These are phyloP conservation scores for Ilyonectria mors-panacis DNA, from an alignment of 2,329 filamentous ascomycete genomes.

Conservation along the genomic window DNA sequence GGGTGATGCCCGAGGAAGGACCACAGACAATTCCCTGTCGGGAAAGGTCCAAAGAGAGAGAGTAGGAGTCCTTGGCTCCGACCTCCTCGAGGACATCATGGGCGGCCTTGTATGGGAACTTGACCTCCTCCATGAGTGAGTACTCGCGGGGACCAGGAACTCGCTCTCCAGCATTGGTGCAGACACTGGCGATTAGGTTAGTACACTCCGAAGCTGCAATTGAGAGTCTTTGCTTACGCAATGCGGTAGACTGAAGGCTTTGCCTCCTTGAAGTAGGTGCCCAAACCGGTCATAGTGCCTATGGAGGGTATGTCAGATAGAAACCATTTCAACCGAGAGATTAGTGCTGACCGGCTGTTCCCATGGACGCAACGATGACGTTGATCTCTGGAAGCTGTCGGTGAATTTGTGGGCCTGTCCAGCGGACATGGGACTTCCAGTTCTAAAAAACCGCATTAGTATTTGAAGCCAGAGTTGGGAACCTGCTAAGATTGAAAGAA, in stretches of 20 bases:
- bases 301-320: neutral
- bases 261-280: slow-evolving; percentile 64
- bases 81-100: slow-evolving; percentile 71
- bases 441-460: slow-evolving; percentile 54
- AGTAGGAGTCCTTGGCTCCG: slow-evolving; percentile 67
- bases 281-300: slow-evolving; percentile 64
- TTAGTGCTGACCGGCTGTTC: slow-evolving; percentile 56
- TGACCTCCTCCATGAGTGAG: slow-evolving; percentile 64
- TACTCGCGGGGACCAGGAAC: slow-evolving; percentile 71
- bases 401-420: slow-evolving; percentile 72
- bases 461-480: accelerated
- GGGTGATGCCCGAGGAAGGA: slow-evolving; percentile 72
- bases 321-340: too few species aligned
- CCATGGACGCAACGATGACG: slow-evolving; percentile 69
- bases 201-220: neutral
- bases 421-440: slow-evolving; percentile 68
- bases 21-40: slow-evolving; percentile 73
- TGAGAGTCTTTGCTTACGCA: slow-evolving; percentile 43
- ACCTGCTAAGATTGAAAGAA: neutral
- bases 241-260: slow-evolving; percentile 64
- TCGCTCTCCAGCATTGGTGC: slow-evolving; percentile 69
- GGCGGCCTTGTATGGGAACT: slow-evolving; percentile 70
- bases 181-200: slow-evolving; percentile 61
- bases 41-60: slow-evolving; percentile 67
- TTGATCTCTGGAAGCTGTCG: slow-evolving; percentile 70